These are phyloP conservation scores for Verticillium nubilum DNA, from an alignment of 2,329 filamentous ascomycete species.

Conservation along the genomic window DNA sequence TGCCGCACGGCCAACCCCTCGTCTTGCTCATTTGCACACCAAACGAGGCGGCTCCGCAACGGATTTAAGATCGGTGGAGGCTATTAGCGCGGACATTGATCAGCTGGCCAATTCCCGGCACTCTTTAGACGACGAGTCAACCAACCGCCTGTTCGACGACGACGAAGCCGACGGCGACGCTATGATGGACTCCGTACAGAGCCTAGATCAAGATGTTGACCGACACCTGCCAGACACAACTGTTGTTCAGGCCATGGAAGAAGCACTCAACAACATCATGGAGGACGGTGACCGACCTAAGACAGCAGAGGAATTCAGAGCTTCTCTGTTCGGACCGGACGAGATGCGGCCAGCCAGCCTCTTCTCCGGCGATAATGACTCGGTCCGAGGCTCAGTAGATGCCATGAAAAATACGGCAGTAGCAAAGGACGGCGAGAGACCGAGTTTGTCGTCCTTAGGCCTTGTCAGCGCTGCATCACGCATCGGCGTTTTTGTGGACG, in stretches of 20 bases:
- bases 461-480: constrained; percentile 82
- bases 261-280: constrained; percentile 87
- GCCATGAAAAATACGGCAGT: constrained; percentile 22
- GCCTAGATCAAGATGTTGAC: constrained; percentile 67
- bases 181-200: constrained; percentile 67
- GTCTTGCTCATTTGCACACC: constrained; percentile 31
- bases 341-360: constrained; percentile 40
- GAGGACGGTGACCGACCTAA: constrained; percentile 62
- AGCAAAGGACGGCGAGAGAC: constrained; percentile 56
- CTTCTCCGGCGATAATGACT: constrained; percentile 53
- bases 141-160: constrained; percentile 67
- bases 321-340: constrained; percentile 60
- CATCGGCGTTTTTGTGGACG: constrained; percentile 87
- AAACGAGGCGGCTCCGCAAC: constrained; percentile 41
- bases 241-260: constrained; percentile 89
- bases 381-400: constrained; percentile 59
- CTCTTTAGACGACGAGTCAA: constrained; percentile 62
- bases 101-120: constrained; percentile 43
- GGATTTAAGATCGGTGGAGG: constrained; percentile 35
- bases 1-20: constrained; percentile 36
- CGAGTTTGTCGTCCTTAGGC: constrained; percentile 85
- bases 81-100: constrained; percentile 33
- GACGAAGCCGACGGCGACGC: constrained; percentile 70
- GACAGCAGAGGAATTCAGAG: constrained; percentile 57
- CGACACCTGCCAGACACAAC: constrained; percentile 62